phyloP scores from a whole-genome alignment of 2,329 filamentous ascomycete genomes.

The Fusarium austroafricanum region DNA sequence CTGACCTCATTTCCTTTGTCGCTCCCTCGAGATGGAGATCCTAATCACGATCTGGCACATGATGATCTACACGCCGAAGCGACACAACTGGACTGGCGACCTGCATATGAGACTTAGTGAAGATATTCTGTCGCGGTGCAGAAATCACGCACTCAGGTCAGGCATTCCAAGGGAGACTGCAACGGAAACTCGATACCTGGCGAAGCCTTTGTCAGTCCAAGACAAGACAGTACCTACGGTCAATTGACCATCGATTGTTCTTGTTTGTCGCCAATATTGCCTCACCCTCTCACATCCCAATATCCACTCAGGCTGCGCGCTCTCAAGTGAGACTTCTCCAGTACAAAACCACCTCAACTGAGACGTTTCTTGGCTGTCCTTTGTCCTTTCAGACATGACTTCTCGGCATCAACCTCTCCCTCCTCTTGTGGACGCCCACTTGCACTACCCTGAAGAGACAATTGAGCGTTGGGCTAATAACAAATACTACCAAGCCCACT shows the following conservation, averaged over 20 bases:
- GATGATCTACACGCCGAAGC: constrained; percentile 26
- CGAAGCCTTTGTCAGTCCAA: constrained; percentile 8
- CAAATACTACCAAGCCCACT: constrained; percentile 6
- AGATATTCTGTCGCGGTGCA: constrained; percentile 20
- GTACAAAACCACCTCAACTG: constrained; percentile 23
- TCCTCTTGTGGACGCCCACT: constrained; percentile 17
- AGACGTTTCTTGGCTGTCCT: constrained; percentile 23
- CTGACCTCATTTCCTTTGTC: constrained; percentile 29
- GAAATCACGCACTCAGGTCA: constrained; percentile 2
- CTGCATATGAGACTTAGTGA: constrained; percentile 34
- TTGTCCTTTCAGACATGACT: constrained; percentile 32
- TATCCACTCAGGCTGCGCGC: constrained; percentile 15
- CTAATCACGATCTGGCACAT: constrained; percentile 20
- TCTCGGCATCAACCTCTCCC: constrained; percentile 25
- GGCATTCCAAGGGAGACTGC: constrained; percentile 12
- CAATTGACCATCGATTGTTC: background rate
- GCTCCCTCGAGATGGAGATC: constrained; percentile 24
- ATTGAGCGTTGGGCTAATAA: constrained; percentile 1
- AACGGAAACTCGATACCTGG: background rate
- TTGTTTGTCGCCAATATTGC: constrained; percentile 2
- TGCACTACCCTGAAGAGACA: constrained; percentile 20
- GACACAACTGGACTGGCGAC: constrained; percentile 4
- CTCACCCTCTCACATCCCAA: constrained; percentile 18
- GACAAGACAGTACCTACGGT: constrained; percentile 2
- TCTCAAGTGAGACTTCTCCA: constrained; percentile 26